Evolutionary conservation across 805 yeast species (phyloP).

Genomic region (Candida ficus): DNA sequence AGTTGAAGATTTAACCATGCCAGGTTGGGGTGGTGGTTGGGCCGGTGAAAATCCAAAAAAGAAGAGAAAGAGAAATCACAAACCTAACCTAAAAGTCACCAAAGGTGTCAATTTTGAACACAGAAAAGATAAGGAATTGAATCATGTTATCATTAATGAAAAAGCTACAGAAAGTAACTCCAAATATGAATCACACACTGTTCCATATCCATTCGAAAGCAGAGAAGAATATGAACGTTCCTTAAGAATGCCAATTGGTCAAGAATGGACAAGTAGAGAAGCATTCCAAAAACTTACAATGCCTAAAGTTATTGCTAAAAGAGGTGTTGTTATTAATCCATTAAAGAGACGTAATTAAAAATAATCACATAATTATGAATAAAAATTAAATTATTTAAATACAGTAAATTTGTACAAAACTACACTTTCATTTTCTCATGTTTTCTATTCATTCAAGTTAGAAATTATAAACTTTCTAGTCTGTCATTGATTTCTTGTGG

Average conservation of each 20-base stretch:
- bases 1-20: constrained; percentile 78
- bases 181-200: constrained; percentile 83
- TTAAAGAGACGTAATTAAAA: constrained; percentile 80
- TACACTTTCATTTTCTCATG: too few species aligned
- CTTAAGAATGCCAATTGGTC: constrained; percentile 92
- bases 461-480: constrained; percentile 71
- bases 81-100: constrained; percentile 49
- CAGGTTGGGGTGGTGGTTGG: constrained; percentile 90
- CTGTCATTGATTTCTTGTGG: constrained; percentile 95
- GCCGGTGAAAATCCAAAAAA: constrained; percentile 55
- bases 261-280: constrained; percentile 89
- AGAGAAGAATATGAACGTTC: constrained; percentile 94
- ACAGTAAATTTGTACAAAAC: neutral
- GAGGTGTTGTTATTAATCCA: constrained; percentile 89
- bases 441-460: neutral
- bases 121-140: constrained; percentile 71
- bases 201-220: constrained; percentile 92
- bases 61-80: constrained; percentile 5
- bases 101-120: constrained; percentile 71
- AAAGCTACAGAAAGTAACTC: constrained; percentile 74
- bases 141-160: constrained; percentile 87
- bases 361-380: too few species aligned
- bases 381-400: constrained; percentile 25
- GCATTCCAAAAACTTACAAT: constrained; percentile 84
- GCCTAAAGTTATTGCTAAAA: constrained; percentile 83